These are phyloP conservation scores for Trichoderma arundinaceum DNA, from an alignment of 2,329 filamentous ascomycete species.

Conservation along the genomic window DNA sequence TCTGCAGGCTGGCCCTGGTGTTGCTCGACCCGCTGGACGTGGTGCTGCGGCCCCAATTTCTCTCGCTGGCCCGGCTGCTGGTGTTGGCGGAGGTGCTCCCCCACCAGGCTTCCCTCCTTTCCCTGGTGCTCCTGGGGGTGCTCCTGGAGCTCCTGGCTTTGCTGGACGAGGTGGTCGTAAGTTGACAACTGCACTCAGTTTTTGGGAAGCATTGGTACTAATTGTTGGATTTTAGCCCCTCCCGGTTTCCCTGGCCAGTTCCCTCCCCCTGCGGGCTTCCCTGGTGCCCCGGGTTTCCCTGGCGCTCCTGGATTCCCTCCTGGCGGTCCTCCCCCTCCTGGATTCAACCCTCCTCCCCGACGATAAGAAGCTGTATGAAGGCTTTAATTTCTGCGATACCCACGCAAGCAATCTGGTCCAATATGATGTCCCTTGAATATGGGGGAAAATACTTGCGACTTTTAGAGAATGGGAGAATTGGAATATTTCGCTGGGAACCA, in stretches of 20 bases:
- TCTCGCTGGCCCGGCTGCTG: conserved; percentile 83
- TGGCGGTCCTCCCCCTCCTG: conserved; percentile 59
- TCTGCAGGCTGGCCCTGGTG: conserved; percentile 82
- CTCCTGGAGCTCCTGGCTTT: conserved; percentile 51
- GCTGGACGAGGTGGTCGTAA: conserved; percentile 57
- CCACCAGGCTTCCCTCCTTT: conserved; percentile 64
- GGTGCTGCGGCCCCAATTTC: conserved; percentile 73
- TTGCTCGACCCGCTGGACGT: conserved; percentile 87
- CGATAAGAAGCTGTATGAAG: conserved; percentile 47
- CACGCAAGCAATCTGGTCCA: conserved; percentile 29
- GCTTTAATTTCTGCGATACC: conserved; percentile 31
- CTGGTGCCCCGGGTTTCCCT: conserved; percentile 46
- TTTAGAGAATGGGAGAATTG: conserved; percentile 30
- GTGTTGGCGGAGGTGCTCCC: conserved; percentile 75
- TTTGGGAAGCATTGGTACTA: conserved; percentile 38
- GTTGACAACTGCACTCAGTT: conserved; percentile 39
- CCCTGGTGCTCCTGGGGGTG: conserved; percentile 57
- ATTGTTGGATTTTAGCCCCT: conserved; percentile 50
- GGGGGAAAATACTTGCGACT: conserved; percentile 15
- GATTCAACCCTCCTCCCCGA: conserved; percentile 76
- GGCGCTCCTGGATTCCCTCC: conserved; percentile 59
- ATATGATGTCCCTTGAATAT: conserved; percentile 10
- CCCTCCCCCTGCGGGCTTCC: conserved; percentile 54
- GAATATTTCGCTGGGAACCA: conserved; percentile 25
- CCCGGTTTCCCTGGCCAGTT: conserved; percentile 59